Evolutionary conservation across 140 eudicot species (phyloP), one percentile per base, ranked within the genome.

Genomic region (Ambrosia hybrid): DNA sequence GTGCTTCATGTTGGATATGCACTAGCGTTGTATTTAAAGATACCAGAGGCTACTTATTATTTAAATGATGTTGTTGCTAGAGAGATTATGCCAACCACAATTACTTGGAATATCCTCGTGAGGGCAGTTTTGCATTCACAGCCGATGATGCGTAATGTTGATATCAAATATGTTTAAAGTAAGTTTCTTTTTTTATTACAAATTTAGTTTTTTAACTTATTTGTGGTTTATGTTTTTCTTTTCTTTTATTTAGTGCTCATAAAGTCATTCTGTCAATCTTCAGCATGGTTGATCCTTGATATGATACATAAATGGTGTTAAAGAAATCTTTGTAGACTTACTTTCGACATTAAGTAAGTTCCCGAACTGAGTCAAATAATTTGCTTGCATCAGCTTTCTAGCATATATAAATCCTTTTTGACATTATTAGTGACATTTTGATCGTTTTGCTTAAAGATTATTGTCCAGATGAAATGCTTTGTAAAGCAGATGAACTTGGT

Each of bases 101-200:
- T 86, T 71, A 88, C 96, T 1, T 91, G 97, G 99, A 94, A 85
- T 74, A 90, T 94, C 77, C 90, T 88, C 41, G 95, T 94, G 52
- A 83, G 85, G 79, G 88, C 96, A 48, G 86, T 84, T 64, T 39
- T 73, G 66, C 68, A 51, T 48, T 72, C 68, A 13, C 70, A 3
- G 30, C 83, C 80, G 15, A 10, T 34, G 38, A 48, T 21, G 78
- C 76, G 52, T 45, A 39, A 39, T 63, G 55, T 21, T 6, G n/a
- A 62, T 10, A 51, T 38, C 53, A 4, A 36, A 72, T 52, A 9
- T 51, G 49, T 46, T 67, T 36, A 33, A 73, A 75, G 83, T 79
- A 76, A 75, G 89, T 73, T 79, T 37, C 45, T 61, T 52, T 8
- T n/a, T n/a, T n/a, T n/a, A n/a, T n/a, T n/a, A n/a, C n/a, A n/a